phyloP scores from a whole-genome alignment of 164 flowering plant genomes.

The Sedum album region DNA sequence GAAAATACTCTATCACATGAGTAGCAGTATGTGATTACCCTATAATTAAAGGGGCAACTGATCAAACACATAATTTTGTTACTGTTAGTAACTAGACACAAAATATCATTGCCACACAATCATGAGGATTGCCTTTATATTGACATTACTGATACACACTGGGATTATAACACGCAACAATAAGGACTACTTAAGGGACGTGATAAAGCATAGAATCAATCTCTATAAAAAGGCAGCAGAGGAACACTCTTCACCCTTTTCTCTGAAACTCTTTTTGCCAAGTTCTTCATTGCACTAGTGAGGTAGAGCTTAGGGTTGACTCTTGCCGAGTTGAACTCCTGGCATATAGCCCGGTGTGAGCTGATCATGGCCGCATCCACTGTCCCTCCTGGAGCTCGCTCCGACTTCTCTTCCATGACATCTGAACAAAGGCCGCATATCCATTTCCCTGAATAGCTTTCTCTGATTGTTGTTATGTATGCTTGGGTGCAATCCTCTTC shows the following conservation, averaged over 20 bases:
- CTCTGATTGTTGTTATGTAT: slow-evolving; percentile 29
- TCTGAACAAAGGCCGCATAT: slow-evolving; percentile 62
- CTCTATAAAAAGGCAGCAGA: too few species aligned
- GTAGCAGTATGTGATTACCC: too few species aligned
- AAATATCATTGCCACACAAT: too few species aligned
- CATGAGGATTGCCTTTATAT: too few species aligned
- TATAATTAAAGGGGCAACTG: neutral
- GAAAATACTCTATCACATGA: too few species aligned
- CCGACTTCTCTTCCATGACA: slow-evolving; percentile 40
- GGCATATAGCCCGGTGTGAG: slow-evolving; percentile 38
- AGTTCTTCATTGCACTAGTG: slow-evolving; percentile 36
- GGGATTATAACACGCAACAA: too few species aligned
- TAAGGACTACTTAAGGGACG: too few species aligned
- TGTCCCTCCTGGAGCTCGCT: slow-evolving; percentile 8
- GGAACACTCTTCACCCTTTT: slow-evolving; percentile 15
- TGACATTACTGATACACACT: too few species aligned
- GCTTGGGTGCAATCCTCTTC: slow-evolving; percentile 47
- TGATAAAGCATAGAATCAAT: too few species aligned
- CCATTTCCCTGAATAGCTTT: slow-evolving; percentile 38
- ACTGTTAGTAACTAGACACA: too few species aligned
- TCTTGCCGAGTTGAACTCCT: slow-evolving; percentile 34
- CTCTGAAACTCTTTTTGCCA: slow-evolving; percentile 31
- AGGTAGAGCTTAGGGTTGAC: slow-evolving; percentile 49
- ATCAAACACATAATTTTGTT: too few species aligned
- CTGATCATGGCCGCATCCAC: slow-evolving; percentile 37